phyloP scores from a whole-genome alignment of 169 alveolate genomes.

The Eimeria brunetti region DNA sequence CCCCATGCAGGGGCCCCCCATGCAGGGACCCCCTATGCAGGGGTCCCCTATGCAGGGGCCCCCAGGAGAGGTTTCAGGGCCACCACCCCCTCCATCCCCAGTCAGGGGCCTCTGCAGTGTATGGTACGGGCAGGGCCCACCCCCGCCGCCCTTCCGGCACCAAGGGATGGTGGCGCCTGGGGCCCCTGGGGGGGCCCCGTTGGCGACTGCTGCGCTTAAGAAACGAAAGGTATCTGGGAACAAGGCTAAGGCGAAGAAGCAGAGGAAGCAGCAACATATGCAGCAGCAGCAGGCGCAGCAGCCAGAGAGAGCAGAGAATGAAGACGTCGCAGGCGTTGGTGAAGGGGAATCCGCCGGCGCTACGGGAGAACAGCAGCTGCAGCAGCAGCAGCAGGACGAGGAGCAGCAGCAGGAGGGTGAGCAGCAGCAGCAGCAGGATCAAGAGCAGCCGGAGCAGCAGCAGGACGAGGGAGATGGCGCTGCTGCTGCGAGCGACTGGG shows the following conservation, averaged over 20 bases:
- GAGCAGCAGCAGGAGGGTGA: not conserved
- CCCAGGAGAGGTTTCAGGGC: slow-evolving; percentile 33
- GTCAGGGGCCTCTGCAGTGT: slow-evolving; percentile 12
- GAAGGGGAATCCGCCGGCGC: slow-evolving; percentile 3
- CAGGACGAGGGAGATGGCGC: slow-evolving; percentile 3
- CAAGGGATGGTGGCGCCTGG: slow-evolving; percentile 39
- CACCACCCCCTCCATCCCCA: slow-evolving; percentile 46
- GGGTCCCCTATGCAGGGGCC: slow-evolving; percentile 51
- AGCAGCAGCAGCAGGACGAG: slow-evolving; percentile 22
- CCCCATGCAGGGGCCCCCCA: no score
- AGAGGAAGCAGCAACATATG: slow-evolving; percentile 40
- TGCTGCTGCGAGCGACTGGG: slow-evolving; percentile 44
- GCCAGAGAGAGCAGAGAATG: slow-evolving; percentile 6
- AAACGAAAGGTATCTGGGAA: slow-evolving; percentile 28
- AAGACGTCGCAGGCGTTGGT: not conserved
- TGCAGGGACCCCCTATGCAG: no score
- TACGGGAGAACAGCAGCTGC: slow-evolving; percentile 29
- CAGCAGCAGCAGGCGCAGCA: slow-evolving; percentile 41
- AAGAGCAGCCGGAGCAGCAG: slow-evolving; percentile 6
- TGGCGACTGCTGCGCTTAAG: slow-evolving; percentile 11
- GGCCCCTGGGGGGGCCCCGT: slow-evolving; percentile 26
- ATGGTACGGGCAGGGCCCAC: slow-evolving; percentile 36
- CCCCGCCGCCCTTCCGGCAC: slow-evolving; percentile 43
- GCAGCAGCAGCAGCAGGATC: slow-evolving; percentile 44
- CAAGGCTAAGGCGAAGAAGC: slow-evolving; percentile 58